Percentiles rank a stretch among this genome's conserved stretches.
phyloP scores from a whole-genome alignment of 169 alveolate genomes.

The Plasmodium relictum region DNA sequence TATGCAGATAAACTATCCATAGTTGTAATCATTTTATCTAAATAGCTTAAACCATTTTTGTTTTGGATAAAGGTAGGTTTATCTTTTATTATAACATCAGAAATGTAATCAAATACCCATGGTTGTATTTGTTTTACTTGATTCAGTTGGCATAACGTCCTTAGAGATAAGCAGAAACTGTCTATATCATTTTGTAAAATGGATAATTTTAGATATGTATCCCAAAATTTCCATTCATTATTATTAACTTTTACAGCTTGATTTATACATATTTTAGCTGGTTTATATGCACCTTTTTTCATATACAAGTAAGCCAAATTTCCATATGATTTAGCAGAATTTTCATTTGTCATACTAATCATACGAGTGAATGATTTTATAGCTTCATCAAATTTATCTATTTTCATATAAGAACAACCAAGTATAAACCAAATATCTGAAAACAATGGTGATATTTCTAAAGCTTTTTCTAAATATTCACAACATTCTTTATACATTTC shows the following conservation, averaged over 20 bases:
- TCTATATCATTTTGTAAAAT: constrained; percentile 83
- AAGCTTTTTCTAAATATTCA: constrained; percentile 79
- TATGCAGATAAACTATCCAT: constrained; percentile 70
- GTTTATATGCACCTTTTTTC: constrained; percentile 76
- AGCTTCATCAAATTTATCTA: constrained; percentile 77
- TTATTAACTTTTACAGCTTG: constrained; percentile 84
- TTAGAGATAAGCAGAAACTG: constrained; percentile 77
- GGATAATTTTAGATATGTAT: constrained; percentile 79
- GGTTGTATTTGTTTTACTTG: constrained; percentile 65
- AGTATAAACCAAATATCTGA: constrained; percentile 80
- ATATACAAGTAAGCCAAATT: constrained; percentile 83
- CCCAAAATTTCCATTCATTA: constrained; percentile 87
- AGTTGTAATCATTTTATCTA: constrained; percentile 78
- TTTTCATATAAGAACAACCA: constrained; percentile 84
- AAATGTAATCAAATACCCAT: constrained; percentile 36
- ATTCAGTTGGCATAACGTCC: constrained; percentile 77
- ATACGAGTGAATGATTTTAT: constrained; percentile 81
- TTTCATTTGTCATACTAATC: constrained; percentile 82
- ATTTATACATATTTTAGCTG: constrained; percentile 82
- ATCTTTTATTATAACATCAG: constrained; percentile 70
- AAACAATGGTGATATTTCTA: constrained; percentile 82
- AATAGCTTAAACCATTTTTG: constrained; percentile 34
- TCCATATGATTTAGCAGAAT: constrained; percentile 84
- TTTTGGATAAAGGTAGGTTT: constrained; percentile 36
- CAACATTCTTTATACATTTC: constrained; percentile 78